Evolutionary conservation across 1,139 yeast genomes (phyloP).

Genomic region (Suhomyces panamericanus): DNA sequence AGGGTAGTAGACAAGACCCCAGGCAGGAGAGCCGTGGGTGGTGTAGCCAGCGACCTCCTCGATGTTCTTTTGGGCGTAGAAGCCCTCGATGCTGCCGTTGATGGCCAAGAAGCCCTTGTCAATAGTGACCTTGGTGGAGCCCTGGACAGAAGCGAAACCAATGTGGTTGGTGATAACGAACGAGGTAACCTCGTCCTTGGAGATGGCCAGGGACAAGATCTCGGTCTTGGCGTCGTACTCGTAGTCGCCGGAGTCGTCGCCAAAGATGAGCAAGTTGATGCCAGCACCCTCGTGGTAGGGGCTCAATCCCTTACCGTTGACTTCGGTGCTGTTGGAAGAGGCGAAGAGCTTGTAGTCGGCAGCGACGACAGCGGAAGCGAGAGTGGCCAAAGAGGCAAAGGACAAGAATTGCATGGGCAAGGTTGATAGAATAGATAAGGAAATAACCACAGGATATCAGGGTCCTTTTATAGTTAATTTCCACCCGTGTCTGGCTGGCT

Average conservation of each 20-base stretch:
- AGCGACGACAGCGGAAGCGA: constrained; percentile 6
- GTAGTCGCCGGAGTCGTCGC: constrained; percentile 15
- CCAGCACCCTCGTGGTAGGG: constrained; percentile 56
- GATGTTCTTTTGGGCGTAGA: constrained; percentile 44
- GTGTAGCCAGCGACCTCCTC: constrained; percentile 39
- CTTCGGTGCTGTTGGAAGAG: constrained; percentile 4
- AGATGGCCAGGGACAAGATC: background rate
- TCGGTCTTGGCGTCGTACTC: constrained; percentile 9
- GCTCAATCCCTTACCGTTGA: constrained; percentile 7
- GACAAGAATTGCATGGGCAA: constrained; percentile 9
- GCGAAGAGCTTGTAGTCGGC: constrained; percentile 3
- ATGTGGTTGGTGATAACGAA: constrained; percentile 11
- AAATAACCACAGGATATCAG: too few species aligned
- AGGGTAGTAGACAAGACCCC: constrained; percentile 23
- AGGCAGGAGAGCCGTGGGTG: constrained; percentile 29
- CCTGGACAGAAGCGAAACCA: constrained; percentile 20
- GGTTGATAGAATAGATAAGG: background rate
- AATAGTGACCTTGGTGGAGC: constrained; percentile 16
- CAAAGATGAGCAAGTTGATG: constrained; percentile 46
- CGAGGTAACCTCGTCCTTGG: background rate
- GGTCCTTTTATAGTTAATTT: background rate
- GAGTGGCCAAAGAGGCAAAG: constrained; percentile 9
- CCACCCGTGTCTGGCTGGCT: background rate
- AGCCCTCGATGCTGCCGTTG: constrained; percentile 32
- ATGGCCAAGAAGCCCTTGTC: constrained; percentile 26